phyloP scores from a whole-genome alignment of 306 rosid species.

The Corylus americana region DNA sequence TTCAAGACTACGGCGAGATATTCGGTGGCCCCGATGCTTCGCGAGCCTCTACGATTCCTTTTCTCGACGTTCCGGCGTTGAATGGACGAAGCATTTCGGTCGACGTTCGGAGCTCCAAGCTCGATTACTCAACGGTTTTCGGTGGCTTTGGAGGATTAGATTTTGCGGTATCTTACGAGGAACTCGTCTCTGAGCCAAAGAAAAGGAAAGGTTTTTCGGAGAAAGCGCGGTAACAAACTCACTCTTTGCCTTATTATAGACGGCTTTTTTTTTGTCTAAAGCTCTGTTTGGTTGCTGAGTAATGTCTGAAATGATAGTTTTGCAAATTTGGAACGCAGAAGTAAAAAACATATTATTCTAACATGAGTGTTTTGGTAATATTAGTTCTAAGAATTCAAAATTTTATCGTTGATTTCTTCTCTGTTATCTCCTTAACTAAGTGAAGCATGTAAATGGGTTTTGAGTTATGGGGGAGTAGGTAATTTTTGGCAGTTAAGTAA shows the following conservation, averaged over 20 bases:
- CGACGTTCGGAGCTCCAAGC: conserved; percentile 61
- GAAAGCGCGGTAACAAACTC: conserved; percentile 37
- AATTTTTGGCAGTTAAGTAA: neutral
- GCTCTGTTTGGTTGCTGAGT: neutral
- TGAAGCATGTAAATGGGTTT: neutral
- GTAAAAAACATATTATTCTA: neutral
- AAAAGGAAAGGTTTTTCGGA: conserved; percentile 23
- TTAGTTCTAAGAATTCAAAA: neutral
- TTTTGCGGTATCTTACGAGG: conserved; percentile 54
- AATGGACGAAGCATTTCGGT: conserved; percentile 43
- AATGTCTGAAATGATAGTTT: conserved; percentile 6
- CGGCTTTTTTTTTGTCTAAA: neutral
- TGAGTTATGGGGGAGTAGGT: neutral
- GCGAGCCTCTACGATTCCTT: conserved; percentile 74
- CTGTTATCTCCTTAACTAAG: neutral
- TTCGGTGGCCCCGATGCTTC: conserved; percentile 55
- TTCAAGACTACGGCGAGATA: conserved; percentile 76
- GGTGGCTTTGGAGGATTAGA: conserved; percentile 68
- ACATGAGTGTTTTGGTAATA: neutral
- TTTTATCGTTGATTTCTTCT: neutral
- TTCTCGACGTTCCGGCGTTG: conserved; percentile 76
- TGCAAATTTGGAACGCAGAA: neutral
- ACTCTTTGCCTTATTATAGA: conserved; percentile 3
- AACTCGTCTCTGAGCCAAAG: conserved; percentile 50
- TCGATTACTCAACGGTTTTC: conserved; percentile 78